Base-by-base conservation (phyloP, 495 filamentous ascomycete species). In the Aspergillus panamensis region DNA sequence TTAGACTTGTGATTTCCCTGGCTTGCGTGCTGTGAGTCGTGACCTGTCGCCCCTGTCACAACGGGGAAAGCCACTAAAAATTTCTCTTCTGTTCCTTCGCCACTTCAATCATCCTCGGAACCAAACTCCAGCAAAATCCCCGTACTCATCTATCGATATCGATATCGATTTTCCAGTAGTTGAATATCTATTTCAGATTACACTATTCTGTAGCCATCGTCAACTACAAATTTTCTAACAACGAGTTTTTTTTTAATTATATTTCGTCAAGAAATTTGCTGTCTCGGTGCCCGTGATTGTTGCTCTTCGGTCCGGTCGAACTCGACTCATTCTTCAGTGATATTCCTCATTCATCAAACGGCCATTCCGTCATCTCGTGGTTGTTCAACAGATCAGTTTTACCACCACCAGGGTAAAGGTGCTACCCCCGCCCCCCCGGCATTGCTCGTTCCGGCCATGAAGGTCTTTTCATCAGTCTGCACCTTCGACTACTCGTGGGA, bases 401-500 rank as follows among this genome's bases (percentile, higher is more conserved):
- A 5, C 14, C 8, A 49, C 31, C 20, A 29, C 19, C 47, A 49
- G 13, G 47, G 25, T 14, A 49, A 49, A 49, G 25, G 25, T 10
- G 3, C 29, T 31, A 12, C 21, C 16, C 30, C 17, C 8, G 20
- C 19, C 19, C 14, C 5, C 21, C n/a, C 14, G 30, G 42, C 8
- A 16, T 37, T 55, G 21, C 30, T 21, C 3, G 20, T 39, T 16
- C 12, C 47, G 37, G 71, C 51, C 35, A 98, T 98, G 94, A 96
- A 93, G 81, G 88, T 98, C 69, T 98, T 97, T 69, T 87, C 91
- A 33, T 90, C 89, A 58, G 76, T 76, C 31, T 91, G 88, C 72
- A 91, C 89, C 19, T 97, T 97, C 77, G 82, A 96, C 72, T 98
- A 98, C 79, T 92, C 91, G 25, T 98, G 94, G 93, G 88, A 92